Percentiles rank a stretch among this genome's conserved stretches.
These are phyloP conservation scores for Gossypium arboreum DNA, from an alignment of 345 rosid species.

Conservation along the genomic window DNA sequence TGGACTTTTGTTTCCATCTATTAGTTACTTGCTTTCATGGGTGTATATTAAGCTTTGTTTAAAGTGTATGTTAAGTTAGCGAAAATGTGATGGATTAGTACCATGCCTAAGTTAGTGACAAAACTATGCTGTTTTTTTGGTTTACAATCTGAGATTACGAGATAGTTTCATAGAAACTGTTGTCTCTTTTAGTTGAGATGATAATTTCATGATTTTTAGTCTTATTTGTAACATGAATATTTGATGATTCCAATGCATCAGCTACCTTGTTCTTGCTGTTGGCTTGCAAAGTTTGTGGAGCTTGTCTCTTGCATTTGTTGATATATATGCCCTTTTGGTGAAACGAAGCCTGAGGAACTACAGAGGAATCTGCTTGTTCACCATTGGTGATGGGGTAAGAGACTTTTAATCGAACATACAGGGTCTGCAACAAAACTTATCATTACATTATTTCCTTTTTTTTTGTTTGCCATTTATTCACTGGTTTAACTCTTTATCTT, in stretches of 20 bases:
- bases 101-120: neutral
- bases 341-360: constrained; percentile 59
- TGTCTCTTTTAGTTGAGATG: neutral
- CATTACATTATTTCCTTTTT: neutral
- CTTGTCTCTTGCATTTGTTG: constrained; percentile 52
- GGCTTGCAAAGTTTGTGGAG: constrained; percentile 78
- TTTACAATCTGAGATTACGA: constrained; percentile 2
- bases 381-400: constrained; percentile 83
- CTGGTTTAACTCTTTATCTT: neutral
- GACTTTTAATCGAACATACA: constrained; percentile 10
- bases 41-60: neutral
- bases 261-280: constrained; percentile 67
- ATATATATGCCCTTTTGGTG: constrained; percentile 64
- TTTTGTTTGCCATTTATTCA: neutral
- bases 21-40: neutral
- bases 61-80: neutral
- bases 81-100: neutral
- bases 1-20: neutral
- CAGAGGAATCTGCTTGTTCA: constrained; percentile 40
- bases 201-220: neutral
- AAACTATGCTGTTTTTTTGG: neutral
- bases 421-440: neutral
- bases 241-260: constrained; percentile 30
- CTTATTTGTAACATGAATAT: neutral
- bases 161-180: neutral